Percentiles rank a stretch among this genome's conserved stretches.
phyloP scores from a whole-genome alignment of 441 rosid species.

The Pelargonium myrrhifolium region DNA sequence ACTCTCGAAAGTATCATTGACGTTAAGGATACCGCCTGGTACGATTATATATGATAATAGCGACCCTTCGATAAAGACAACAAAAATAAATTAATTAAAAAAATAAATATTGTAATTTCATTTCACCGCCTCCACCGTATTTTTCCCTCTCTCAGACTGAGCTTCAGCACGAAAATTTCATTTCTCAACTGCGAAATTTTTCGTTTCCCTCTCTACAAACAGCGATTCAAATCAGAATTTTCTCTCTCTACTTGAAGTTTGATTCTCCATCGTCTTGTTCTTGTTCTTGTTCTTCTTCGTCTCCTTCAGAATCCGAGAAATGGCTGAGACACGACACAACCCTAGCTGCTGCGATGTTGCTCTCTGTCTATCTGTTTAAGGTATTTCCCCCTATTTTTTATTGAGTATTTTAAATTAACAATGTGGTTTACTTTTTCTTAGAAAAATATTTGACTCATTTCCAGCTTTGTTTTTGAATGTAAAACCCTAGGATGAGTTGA shows the following conservation, averaged over 20 bases:
- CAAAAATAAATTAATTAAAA: constrained; percentile 4
- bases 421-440: background rate
- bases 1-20: background rate
- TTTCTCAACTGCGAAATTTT: background rate
- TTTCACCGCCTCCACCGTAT: background rate
- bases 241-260: background rate
- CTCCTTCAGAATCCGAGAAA: background rate
- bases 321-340: constrained; percentile 9
- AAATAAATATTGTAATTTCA: background rate
- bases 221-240: background rate
- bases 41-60: background rate
- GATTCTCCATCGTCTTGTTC: background rate
- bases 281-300: constrained; percentile 6
- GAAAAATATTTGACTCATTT: background rate
- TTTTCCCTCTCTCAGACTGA: background rate
- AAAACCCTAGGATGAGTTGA: constrained; percentile 3
- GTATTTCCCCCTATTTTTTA: constrained; percentile 2
- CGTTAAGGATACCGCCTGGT: background rate
- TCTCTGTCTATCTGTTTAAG: constrained; percentile 16
- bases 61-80: constrained; percentile 20
- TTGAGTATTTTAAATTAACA: background rate
- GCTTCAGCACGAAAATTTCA: background rate
- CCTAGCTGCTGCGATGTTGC: constrained; percentile 8
- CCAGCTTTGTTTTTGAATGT: background rate
- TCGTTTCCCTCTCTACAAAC: background rate